phyloP scores from a whole-genome alignment of 306 rosid species.

The Lathyrus oleraceus region DNA sequence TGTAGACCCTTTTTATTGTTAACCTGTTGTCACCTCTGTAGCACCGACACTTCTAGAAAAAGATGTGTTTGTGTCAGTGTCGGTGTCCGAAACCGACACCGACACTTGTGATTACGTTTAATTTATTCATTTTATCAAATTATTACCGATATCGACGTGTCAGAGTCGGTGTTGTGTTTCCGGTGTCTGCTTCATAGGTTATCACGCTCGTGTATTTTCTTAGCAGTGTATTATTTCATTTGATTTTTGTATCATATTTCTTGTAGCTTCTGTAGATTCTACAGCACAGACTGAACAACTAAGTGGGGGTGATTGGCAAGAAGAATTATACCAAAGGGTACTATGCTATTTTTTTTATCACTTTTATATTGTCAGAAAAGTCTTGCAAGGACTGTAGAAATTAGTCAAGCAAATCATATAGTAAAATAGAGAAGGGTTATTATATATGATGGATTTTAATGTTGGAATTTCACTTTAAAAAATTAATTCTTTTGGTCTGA shows the following conservation, averaged over 20 bases:
- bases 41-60: no score
- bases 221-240: slow-evolving; percentile 20
- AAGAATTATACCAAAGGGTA: slow-evolving; percentile 76
- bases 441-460: background rate
- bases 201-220: background rate
- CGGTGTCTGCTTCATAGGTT: no score
- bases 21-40: background rate
- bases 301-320: slow-evolving; percentile 81
- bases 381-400: slow-evolving; percentile 10
- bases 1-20: background rate
- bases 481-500: background rate
- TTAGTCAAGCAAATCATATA: background rate
- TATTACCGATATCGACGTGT: no score
- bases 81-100: no score
- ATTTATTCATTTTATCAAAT: no score
- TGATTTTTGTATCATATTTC: slow-evolving; percentile 23
- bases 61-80: no score
- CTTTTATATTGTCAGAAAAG: slow-evolving; percentile 1
- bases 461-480: background rate
- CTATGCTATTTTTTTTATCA: slow-evolving; percentile 27
- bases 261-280: slow-evolving; percentile 77
- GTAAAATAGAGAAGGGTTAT: background rate
- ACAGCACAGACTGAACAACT: slow-evolving; percentile 67
- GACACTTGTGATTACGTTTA: no score
- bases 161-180: no score